Evolutionary conservation across 495 filamentous ascomycete genomes (phyloP).

Genomic region (Aspergillus funiculosus): DNA sequence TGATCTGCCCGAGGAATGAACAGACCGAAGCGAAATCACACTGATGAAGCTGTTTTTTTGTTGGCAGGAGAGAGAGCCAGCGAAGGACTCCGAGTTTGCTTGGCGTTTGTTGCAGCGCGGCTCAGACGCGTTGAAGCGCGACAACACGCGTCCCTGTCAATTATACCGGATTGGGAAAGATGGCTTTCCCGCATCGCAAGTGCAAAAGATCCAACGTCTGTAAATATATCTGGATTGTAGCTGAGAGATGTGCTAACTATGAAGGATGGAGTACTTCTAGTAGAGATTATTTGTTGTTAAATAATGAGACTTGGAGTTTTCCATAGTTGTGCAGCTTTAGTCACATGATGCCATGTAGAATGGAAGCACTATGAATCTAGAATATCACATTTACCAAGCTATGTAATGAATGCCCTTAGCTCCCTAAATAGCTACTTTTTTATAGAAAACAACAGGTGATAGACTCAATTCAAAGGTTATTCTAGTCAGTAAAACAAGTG

Average conservation of each 20-base stretch:
- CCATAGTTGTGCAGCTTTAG: too few species aligned
- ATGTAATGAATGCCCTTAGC: too few species aligned
- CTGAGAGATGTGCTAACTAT: background rate
- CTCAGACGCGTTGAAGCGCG: constrained; percentile 25
- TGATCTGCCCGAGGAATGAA: constrained; percentile 5
- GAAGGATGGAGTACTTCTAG: too few species aligned
- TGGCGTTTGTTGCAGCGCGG: constrained; percentile 17
- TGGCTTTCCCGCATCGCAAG: background rate
- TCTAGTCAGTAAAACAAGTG: background rate
- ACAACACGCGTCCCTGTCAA: constrained; percentile 29
- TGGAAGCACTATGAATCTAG: too few species aligned
- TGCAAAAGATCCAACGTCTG: too few species aligned
- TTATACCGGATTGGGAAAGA: constrained; percentile 29
- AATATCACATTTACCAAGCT: too few species aligned
- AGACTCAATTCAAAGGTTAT: background rate
- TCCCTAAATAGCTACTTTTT: too few species aligned
- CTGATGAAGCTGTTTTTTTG: constrained; percentile 17
- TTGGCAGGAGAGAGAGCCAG: constrained; percentile 18
- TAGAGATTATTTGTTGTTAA: too few species aligned
- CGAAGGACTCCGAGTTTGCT: constrained; percentile 19
- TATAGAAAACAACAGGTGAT: too few species aligned
- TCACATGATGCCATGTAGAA: too few species aligned
- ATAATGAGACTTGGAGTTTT: too few species aligned
- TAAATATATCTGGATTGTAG: background rate
- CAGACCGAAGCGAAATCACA: constrained; percentile 7